phyloP scores from a whole-genome alignment of 177 flowering plant species.

The Vitis hybrid region DNA sequence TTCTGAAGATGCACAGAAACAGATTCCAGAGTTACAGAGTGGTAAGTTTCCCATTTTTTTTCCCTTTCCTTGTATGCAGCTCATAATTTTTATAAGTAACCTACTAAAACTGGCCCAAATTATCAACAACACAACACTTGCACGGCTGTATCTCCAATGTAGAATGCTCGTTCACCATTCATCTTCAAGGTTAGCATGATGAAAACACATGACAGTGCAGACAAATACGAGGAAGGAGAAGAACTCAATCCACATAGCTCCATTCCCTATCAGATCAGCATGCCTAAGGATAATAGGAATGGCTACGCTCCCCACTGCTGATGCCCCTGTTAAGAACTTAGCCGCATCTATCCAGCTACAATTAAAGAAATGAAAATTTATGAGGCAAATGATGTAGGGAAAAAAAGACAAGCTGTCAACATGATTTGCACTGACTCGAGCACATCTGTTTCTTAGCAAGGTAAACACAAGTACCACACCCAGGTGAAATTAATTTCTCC shows the following conservation, averaged over 20 bases:
- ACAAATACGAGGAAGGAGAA: constrained; percentile 85
- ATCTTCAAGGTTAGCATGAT: constrained; percentile 88
- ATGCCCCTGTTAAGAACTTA: constrained; percentile 95
- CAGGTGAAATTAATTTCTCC: too few species aligned
- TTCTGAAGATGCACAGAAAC: neutral
- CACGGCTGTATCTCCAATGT: neutral
- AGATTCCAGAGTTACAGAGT: neutral
- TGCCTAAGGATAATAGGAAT: constrained; percentile 93
- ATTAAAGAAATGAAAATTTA: neutral
- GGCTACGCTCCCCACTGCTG: constrained; percentile 91
- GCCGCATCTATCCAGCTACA: constrained; percentile 92
- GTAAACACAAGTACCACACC: too few species aligned
- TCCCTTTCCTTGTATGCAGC: neutral
- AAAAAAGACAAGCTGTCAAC: neutral
- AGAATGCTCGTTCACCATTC: constrained; percentile 62
- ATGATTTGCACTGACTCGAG: too few species aligned
- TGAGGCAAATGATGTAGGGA: neutral
- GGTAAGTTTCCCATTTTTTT: neutral
- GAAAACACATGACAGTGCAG: constrained; percentile 92
- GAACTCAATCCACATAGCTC: constrained; percentile 92
- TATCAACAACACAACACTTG: too few species aligned
- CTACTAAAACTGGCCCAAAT: neutral
- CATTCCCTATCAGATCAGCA: constrained; percentile 74
- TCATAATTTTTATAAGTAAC: neutral
- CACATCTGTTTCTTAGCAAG: too few species aligned